phyloP scores from a whole-genome alignment of 1,284 basidiomycete species.

The Leccinum pachyderme region DNA sequence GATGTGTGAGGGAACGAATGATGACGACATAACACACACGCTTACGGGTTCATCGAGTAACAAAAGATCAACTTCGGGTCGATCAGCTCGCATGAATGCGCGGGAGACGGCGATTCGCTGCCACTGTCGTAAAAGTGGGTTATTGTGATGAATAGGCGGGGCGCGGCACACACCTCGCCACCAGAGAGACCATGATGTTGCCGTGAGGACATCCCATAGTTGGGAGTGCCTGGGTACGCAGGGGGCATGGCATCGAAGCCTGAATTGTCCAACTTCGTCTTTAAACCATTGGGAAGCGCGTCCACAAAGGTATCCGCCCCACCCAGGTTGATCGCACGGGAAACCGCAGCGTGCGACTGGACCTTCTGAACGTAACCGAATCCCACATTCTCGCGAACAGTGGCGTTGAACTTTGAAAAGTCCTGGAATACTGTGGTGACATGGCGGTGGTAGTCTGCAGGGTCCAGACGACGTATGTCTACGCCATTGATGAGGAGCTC shows the following conservation, averaged over 20 bases:
- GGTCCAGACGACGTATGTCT: constrained; percentile 60
- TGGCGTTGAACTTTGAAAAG: constrained; percentile 73
- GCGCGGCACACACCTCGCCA: constrained; percentile 57
- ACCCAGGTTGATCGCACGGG: constrained; percentile 61
- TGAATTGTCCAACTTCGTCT: constrained; percentile 62
- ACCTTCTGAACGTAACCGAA: constrained; percentile 66
- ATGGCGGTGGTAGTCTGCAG: constrained; percentile 68
- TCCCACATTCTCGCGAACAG: constrained; percentile 76
- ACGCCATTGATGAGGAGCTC: constrained; percentile 64
- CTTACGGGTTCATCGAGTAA: constrained; percentile 79
- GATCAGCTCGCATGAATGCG: constrained; percentile 76
- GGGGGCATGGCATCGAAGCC: constrained; percentile 54
- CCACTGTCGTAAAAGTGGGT: constrained; percentile 54
- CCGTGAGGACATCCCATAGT: constrained; percentile 28
- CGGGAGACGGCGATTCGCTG: constrained; percentile 80
- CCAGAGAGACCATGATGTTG: constrained; percentile 68
- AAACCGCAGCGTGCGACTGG: constrained; percentile 49
- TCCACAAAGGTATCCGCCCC: constrained; percentile 63
- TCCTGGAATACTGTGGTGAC: constrained; percentile 79
- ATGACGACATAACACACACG: constrained; percentile 17
- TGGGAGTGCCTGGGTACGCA: constrained; percentile 22
- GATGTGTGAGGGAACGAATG: constrained; percentile 5
- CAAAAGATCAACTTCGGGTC: constrained; percentile 73
- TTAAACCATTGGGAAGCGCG: constrained; percentile 61
- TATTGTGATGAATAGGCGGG: constrained; percentile 19